Conservation (phyloP, 2,329 filamentous ascomycete genomes). For the Pseudogymnoascus sp. region DNA sequence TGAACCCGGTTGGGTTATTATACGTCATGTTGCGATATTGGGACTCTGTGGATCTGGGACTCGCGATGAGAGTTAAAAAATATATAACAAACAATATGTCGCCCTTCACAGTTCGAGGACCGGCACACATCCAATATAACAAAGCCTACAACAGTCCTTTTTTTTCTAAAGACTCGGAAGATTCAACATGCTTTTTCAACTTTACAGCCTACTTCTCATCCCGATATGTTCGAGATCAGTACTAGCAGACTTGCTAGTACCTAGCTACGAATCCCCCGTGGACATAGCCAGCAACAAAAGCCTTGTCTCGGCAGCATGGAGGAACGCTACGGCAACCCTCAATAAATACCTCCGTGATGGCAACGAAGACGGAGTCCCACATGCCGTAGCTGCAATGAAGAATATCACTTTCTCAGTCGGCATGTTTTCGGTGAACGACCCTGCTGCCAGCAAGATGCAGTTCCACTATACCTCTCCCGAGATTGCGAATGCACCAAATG, state of each 20-base stretch:
- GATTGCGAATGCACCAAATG: slow-evolving; percentile 25
- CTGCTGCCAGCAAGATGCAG: slow-evolving; percentile 26
- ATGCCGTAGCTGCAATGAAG: slow-evolving; percentile 14
- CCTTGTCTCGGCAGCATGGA: background rate
- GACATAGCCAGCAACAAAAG: background rate
- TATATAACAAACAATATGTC: background rate
- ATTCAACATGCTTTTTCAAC: background rate
- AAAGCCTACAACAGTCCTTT: background rate
- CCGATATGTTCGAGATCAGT: background rate
- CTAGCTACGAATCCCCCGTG: background rate
- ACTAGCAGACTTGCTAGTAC: background rate
- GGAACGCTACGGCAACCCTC: background rate
- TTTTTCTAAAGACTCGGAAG: background rate
- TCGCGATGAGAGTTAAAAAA: background rate
- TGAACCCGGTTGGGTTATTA: background rate
- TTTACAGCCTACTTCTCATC: background rate
- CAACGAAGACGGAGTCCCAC: background rate
- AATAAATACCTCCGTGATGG: background rate
- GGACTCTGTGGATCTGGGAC: background rate
- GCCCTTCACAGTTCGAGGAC: background rate
- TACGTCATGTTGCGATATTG: background rate
- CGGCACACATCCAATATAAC: background rate
- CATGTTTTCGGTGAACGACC: slow-evolving; percentile 33
- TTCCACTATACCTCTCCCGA: slow-evolving; percentile 31
- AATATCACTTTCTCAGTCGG: slow-evolving; percentile 35